Conservation (phyloP, 2,329 filamentous ascomycete genomes). For the Diaporthe eres region DNA sequence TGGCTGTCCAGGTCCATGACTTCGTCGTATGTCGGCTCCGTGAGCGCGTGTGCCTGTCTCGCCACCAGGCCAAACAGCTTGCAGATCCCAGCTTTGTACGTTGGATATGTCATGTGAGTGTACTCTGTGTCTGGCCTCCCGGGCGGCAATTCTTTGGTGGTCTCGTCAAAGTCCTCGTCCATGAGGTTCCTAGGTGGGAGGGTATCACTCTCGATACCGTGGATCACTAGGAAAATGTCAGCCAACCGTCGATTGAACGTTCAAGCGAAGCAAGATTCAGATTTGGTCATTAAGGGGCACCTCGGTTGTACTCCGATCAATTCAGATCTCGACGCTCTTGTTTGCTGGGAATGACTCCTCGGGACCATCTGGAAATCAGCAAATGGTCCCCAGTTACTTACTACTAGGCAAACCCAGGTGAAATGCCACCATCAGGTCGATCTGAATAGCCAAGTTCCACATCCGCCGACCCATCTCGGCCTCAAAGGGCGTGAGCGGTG, state of each 20-base stretch:
- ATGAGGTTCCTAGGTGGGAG: slow-evolving; percentile 72
- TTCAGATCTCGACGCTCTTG: no score
- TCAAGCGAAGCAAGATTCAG: background rate
- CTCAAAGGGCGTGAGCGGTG: slow-evolving; percentile 61
- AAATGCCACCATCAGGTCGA: slow-evolving; percentile 76
- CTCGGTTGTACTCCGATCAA: no score
- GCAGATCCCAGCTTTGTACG: slow-evolving; percentile 64
- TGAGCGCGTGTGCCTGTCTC: slow-evolving; percentile 63
- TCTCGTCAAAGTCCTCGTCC: slow-evolving; percentile 75
- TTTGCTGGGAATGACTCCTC: background rate
- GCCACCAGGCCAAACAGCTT: slow-evolving; percentile 65
- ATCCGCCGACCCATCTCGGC: slow-evolving; percentile 68
- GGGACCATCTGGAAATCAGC: background rate
- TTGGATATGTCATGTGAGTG: slow-evolving; percentile 70
- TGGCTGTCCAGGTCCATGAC: slow-evolving; percentile 62
- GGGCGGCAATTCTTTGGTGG: slow-evolving; percentile 67
- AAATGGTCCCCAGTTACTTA: background rate
- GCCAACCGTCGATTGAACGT: background rate
- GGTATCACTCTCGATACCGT: slow-evolving; percentile 75
- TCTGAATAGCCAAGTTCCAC: slow-evolving; percentile 69
- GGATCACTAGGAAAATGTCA: slow-evolving; percentile 62
- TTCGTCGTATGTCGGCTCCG: slow-evolving; percentile 62
- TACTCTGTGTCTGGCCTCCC: slow-evolving; percentile 70
- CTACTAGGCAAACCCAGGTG: slow-evolving; percentile 73
- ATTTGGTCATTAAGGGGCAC: background rate